Base-by-base conservation (phyloP, 192 early-diverging fungal species). In the Rhizophagus sp. region DNA sequence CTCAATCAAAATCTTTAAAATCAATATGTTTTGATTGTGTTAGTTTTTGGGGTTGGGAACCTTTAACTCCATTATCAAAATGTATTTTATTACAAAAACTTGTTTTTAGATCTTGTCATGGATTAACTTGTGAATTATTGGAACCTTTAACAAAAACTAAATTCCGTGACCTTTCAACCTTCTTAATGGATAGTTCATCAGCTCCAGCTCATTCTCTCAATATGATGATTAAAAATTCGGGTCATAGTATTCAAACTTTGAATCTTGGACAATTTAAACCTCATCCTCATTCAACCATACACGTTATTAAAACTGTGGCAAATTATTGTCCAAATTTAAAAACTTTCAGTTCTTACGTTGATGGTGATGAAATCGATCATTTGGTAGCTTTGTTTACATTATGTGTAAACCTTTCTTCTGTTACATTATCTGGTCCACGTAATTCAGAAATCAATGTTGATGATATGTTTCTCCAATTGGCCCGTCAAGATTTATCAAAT, bases 41-140 rank as follows among this genome's bases (percentile, higher is more conserved):
- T 24, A 76, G 34, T 63, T 76, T 76, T 63, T 76, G 34, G 47
- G 34, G 34, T 12, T 76, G 74, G 74, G 74, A 61, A 24, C 34
- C 74, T 4, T 63, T 76, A 49, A 30, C 61, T 34, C 6, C 34
- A 6, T 63, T 76, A 10, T 9, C 15, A 11, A 34, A 76, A n/a
- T 76, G 47, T 13, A 2, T 10, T 17, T 1, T 33, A 12, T 41
- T 76, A 39, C 22, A 63, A 63, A 61, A 76, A 44, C 22, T 76
- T 1, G n/a, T 22, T 13, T 62, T 76, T 39, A 34, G 15, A 44
- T 44, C 36, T 6, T 76, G 74, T 61, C 22, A 62, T 39, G 74
- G 74, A 0, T 39, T 76, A 39, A 76, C 74, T 4, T 5, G 33
- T 24, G 74, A 76, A 63, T 62, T 76, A 41, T 33, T 76, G 30